Evolutionary conservation across 441 rosid species (phyloP).

Genomic region (Iberis amara): DNA sequence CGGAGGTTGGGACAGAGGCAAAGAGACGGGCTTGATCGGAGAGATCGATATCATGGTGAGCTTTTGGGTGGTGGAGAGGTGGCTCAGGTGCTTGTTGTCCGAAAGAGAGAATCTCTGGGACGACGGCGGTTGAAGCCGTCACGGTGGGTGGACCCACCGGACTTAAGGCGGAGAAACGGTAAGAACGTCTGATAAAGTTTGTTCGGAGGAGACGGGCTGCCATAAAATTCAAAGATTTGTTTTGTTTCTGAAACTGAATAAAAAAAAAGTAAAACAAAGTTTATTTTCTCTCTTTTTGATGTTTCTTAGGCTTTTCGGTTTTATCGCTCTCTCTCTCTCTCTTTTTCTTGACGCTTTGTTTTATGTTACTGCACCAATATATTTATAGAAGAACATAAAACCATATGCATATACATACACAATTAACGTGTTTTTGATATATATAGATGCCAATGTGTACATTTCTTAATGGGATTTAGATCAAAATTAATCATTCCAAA

Average conservation of each 20-base stretch:
- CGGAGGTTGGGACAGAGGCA: constrained; percentile 34
- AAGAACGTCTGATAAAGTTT: constrained; percentile 38
- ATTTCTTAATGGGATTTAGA: constrained; percentile 17
- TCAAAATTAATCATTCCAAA: constrained; percentile 11
- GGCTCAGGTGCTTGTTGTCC: constrained; percentile 26
- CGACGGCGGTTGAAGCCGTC: constrained; percentile 31
- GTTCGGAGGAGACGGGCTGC: constrained; percentile 46
- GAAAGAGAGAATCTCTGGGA: constrained; percentile 25
- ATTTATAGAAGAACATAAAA: constrained; percentile 24
- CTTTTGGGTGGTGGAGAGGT: constrained; percentile 25
- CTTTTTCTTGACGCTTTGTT: constrained; percentile 16
- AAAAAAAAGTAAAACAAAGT: neutral
- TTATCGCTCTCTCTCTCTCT: neutral
- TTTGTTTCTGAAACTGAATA: neutral
- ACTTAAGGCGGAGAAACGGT: constrained; percentile 35
- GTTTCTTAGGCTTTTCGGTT: constrained; percentile 26
- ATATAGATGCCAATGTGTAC: constrained; percentile 31
- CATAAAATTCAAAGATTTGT: constrained; percentile 29
- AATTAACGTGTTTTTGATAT: constrained; percentile 21
- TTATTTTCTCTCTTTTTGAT: neutral
- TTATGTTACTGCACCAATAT: constrained; percentile 9
- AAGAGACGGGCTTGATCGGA: constrained; percentile 51
- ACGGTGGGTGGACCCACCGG: constrained; percentile 34
- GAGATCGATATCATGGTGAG: constrained; percentile 38
- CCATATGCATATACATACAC: constrained; percentile 23